Base-by-base conservation (phyloP, 371 early-diverging fungal species). In the Syncephalastrum sp. region DNA sequence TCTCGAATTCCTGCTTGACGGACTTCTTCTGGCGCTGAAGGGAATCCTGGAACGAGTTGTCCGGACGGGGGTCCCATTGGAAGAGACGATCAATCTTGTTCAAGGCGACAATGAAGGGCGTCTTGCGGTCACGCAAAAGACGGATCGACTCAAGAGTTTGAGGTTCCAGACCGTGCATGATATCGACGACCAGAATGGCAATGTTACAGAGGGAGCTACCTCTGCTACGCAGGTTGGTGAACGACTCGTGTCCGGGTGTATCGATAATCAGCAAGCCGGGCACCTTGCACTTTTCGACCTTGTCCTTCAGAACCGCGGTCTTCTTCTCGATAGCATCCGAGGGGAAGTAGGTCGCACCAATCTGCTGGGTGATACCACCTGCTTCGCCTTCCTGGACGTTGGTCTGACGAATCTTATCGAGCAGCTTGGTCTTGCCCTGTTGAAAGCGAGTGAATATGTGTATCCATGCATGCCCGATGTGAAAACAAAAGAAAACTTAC, bases 311-410 rank as follows among this genome's bases (percentile, higher is more conserved):
- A 21, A 87, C 83, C 1, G 86, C 87, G 16, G 97, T 97, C 82
- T 98, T 98, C 64, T 86, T 81, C 65, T 82, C 83, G 65, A 99
- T 93, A 42, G 95, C 94, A 33, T 93, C 91, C 53, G 91, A 82
- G 19, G 99, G 99, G 91, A 99, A 99, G 82, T 94, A 99, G 19
- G 99, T 99, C 29, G 99, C 99, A 77, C 99, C 99, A 63, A 99
- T 99, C 73, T 99, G 99, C 79, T 99, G 99, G 27, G 99, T 99
- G 73, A 99, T 99, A 77, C 99, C 99, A 67, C 99, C 99, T 51
- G 99, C 99, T 89, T 99, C 99, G 60, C 95, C 94, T 63, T 95
- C 99, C 80, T 99, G 99, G 19, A 99, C 99, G 77, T 99, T 98
- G 46, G 99, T 99, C 72, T 99, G 99, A 61, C 99, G 90, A 74